Conservation (phyloP, 805 yeast genomes). For the Kazachstania bromeliacearum region DNA sequence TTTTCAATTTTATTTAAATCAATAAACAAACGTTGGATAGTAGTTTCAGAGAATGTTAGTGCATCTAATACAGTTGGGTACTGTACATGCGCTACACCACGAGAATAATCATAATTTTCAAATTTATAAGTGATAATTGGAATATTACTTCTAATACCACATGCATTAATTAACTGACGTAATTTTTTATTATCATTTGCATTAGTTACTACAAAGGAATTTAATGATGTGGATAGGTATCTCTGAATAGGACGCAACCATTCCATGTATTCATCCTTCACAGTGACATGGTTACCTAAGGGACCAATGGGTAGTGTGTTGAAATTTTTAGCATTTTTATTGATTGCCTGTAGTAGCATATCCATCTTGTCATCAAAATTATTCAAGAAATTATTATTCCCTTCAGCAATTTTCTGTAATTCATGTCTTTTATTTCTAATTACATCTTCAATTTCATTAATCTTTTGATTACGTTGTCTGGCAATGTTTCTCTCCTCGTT, state of each 20-base stretch:
- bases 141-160: conserved; percentile 33
- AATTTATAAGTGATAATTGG: conserved; percentile 36
- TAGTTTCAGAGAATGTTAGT: conserved; percentile 45
- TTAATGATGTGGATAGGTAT: conserved; percentile 39
- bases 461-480: conserved; percentile 9
- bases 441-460: conserved; percentile 8
- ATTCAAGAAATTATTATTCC: conserved; percentile 26
- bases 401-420: conserved; percentile 22
- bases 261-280: conserved; percentile 41
- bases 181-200: conserved; percentile 47
- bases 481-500: conserved; percentile 10
- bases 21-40: conserved; percentile 51
- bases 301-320: conserved; percentile 68
- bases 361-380: conserved; percentile 45
- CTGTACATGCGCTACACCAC: conserved; percentile 35
- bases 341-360: conserved; percentile 35
- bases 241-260: conserved; percentile 61
- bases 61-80: conserved; percentile 51
- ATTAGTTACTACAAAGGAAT: conserved; percentile 59
- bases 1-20: conserved; percentile 55
- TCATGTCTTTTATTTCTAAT: conserved; percentile 16
- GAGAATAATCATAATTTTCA: conserved; percentile 37
- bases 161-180: conserved; percentile 27
- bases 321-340: conserved; percentile 31
- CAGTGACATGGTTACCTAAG: conserved; percentile 49